Percentiles rank a stretch among this genome's conserved stretches.
These are phyloP conservation scores for Heterobasidion irregulare DNA, from an alignment of 1,284 basidiomycete species.

Conservation along the genomic window DNA sequence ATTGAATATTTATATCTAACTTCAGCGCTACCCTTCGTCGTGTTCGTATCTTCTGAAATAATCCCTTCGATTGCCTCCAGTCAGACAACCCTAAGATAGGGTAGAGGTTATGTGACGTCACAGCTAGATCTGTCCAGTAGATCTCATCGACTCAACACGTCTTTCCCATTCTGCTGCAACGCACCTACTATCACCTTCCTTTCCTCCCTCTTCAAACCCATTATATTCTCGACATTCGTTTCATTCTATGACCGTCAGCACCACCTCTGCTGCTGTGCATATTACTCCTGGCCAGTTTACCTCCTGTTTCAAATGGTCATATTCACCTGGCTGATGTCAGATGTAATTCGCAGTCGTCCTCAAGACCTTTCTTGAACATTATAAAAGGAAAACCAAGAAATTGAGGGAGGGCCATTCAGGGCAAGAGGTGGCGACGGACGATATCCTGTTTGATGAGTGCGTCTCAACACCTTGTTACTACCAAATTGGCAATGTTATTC, in stretches of 20 bases:
- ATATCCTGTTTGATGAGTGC: constrained; percentile 57
- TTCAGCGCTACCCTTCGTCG: background rate
- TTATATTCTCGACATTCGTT: background rate
- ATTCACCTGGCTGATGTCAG: background rate
- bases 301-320: background rate
- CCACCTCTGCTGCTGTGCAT: constrained; percentile 1
- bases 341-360: constrained; percentile 25
- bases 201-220: background rate
- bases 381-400: constrained; percentile 36
- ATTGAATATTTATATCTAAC: background rate
- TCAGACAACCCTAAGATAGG: background rate
- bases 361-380: constrained; percentile 58
- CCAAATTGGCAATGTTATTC: too few species aligned
- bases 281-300: constrained; percentile 1
- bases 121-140: background rate
- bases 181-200: background rate
- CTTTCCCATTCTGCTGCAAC: background rate
- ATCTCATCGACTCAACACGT: background rate
- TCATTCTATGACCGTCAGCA: constrained; percentile 2
- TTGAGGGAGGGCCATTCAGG: constrained; percentile 23
- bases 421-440: constrained; percentile 39
- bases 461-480: constrained; percentile 12
- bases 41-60: background rate
- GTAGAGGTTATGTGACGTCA: background rate
- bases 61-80: background rate